phyloP scores from a whole-genome alignment of 306 rosid genomes.

The Begonia fuchsioides region DNA sequence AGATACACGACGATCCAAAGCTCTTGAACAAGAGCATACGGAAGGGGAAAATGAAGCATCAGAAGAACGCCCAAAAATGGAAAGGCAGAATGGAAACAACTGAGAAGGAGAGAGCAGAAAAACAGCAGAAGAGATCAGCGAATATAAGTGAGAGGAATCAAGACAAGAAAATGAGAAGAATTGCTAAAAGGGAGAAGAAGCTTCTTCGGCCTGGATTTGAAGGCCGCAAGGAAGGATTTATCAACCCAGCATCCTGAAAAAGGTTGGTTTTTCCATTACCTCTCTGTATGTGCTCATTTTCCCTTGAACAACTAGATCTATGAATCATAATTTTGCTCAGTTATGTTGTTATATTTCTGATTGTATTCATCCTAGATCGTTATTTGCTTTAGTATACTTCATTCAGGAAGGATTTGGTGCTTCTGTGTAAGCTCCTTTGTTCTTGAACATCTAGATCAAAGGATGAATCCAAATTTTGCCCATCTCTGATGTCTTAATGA shows the following conservation, averaged over 20 bases:
- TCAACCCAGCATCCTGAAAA: slow-evolving; percentile 13
- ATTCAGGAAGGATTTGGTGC: no score
- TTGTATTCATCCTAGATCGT: no score
- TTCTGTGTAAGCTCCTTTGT: no score
- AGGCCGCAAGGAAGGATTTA: slow-evolving; percentile 72
- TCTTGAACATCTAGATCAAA: no score
- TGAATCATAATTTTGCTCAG: no score
- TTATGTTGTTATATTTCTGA: no score
- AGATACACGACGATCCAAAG: slow-evolving; percentile 78
- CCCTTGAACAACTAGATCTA: no score
- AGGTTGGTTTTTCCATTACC: no score
- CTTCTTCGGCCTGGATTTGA: slow-evolving; percentile 82
- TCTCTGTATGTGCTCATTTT: no score
- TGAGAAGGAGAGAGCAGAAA: slow-evolving; percentile 55
- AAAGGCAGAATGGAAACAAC: slow-evolving; percentile 51
- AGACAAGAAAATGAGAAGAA: slow-evolving; percentile 53
- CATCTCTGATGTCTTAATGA: no score
- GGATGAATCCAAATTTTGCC: no score
- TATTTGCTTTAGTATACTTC: no score
- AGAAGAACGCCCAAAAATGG: slow-evolving; percentile 68
- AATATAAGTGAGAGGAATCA: slow-evolving; percentile 46
- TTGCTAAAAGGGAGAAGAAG: slow-evolving; percentile 80
- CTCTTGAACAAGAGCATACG: slow-evolving; percentile 35
- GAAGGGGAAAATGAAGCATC: slow-evolving; percentile 57
- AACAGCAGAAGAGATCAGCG: slow-evolving; percentile 59